Base-by-base conservation (phyloP, 495 filamentous ascomycete genomes). In the Xylaria grammica region DNA sequence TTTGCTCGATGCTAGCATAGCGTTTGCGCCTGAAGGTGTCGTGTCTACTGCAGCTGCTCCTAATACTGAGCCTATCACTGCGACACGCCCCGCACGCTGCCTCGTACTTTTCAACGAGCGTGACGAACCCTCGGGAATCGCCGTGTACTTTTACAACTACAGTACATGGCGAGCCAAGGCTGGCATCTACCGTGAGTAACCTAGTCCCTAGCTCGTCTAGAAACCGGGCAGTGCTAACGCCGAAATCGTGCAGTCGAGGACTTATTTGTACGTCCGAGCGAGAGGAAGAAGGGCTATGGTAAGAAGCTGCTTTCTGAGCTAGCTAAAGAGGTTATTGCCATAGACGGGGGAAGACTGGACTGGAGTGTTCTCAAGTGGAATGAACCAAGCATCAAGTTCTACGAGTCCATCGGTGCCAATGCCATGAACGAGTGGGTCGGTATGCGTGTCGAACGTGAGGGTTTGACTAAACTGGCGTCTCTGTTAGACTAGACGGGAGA, bases 351-450 rank as follows among this genome's bases (percentile, higher is more conserved):
- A 7, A 84, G 95, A 67, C 75, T 99, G 61, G 94, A 97, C 78
- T 99, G 95, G 95, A 91, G 86, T 71, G 94, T 97, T 69, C 75
- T 99, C 68, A 93, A 89, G 78, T 91, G 86, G 94, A 97, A 99
- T 76, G 86, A 91, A 80, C 90, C 91, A 44, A 90, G 86, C 67
- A 92, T 97, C 75, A 79, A 87, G 70, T 97, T 99, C 72, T 98
- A 99, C 71, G 84, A 89, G 72, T 82, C 84, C 65, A 81, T 97
- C 62, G 94, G 95, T 5, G 95, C 94, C n/a, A 84, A 78, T 71
- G 79, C 79, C 68, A 89, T 93, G 90, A 85, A 84, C 59, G 94
- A 95, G 72, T 98, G 95, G 95, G 86, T 91, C 68, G 88, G 89
- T 65, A 94, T 97, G 91, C 90, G 94, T 74, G 86, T 97, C 17